Conservation (phyloP, 306 rosid genomes). For the Trifolium repens region DNA sequence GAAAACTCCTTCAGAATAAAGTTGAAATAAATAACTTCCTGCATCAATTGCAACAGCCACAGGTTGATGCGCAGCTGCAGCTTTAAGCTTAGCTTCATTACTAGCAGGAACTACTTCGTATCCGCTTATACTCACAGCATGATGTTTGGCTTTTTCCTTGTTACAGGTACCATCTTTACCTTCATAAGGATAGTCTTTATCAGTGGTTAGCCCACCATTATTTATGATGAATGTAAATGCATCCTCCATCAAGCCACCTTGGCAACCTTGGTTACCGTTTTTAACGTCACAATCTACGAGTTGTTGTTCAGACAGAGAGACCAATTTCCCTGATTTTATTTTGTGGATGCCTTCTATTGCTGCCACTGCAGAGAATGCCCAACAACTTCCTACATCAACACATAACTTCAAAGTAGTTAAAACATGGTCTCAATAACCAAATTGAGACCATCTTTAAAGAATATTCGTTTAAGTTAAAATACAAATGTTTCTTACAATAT, state of each 20-base stretch:
- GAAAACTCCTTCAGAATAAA: constrained; percentile 69
- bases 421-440: neutral
- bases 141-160: constrained; percentile 26
- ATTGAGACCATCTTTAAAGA: neutral
- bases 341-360: constrained; percentile 81
- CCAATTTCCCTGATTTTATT: constrained; percentile 62
- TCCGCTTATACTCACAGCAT: constrained; percentile 54
- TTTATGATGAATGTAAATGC: constrained; percentile 61
- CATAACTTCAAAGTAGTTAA: constrained; percentile 5
- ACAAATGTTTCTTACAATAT: neutral
- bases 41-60: constrained; percentile 72
- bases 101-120: constrained; percentile 59
- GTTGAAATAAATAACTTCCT: constrained; percentile 53
- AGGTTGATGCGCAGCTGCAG: constrained; percentile 76
- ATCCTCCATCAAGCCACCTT: constrained; percentile 70
- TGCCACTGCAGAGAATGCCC: constrained; percentile 89
- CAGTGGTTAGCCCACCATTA: constrained; percentile 58
- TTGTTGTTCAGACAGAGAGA: constrained; percentile 75
- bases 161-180: constrained; percentile 55
- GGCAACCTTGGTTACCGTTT: constrained; percentile 64
- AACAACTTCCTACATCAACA: constrained; percentile 66
- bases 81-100: constrained; percentile 55
- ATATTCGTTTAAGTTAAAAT: neutral
- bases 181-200: constrained; percentile 57
- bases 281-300: constrained; percentile 66